Conservation (phyloP, 441 rosid genomes). For the Kokia cookei region DNA sequence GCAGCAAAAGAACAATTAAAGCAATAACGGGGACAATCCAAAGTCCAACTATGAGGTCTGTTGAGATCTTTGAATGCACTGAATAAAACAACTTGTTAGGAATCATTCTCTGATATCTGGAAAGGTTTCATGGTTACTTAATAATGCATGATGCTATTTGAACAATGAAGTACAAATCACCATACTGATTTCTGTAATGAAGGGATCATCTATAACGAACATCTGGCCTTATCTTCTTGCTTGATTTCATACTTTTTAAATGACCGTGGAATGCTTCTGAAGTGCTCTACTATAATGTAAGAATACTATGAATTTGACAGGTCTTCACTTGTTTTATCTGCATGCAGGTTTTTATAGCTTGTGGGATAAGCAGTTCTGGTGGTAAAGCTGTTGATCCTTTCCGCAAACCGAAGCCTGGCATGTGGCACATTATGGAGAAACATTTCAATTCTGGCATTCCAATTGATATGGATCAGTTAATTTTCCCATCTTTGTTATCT, state of each 20-base stretch:
- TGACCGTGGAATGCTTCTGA: background rate
- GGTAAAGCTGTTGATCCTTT: constrained; percentile 54
- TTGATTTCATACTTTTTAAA: background rate
- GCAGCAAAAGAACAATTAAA: background rate
- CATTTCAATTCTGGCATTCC: constrained; percentile 77
- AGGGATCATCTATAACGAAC: background rate
- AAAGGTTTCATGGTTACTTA: background rate
- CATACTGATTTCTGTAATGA: background rate
- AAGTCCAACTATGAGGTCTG: background rate
- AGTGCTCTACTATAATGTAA: background rate
- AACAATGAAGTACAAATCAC: background rate
- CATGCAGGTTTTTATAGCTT: constrained; percentile 79
- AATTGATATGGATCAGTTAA: constrained; percentile 72
- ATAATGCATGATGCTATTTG: background rate
- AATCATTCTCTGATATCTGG: background rate
- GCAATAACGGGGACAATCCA: background rate
- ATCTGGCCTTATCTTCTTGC: background rate
- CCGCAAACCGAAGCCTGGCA: constrained; percentile 88
- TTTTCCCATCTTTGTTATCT: constrained; percentile 14
- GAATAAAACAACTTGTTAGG: background rate
- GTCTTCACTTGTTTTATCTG: constrained; percentile 6
- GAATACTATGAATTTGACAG: background rate
- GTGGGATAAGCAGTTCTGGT: constrained; percentile 46
- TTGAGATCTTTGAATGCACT: background rate
- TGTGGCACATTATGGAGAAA: constrained; percentile 86